These are phyloP conservation scores for Glycine soja DNA, from an alignment of 306 rosid genomes.

Conservation along the genomic window DNA sequence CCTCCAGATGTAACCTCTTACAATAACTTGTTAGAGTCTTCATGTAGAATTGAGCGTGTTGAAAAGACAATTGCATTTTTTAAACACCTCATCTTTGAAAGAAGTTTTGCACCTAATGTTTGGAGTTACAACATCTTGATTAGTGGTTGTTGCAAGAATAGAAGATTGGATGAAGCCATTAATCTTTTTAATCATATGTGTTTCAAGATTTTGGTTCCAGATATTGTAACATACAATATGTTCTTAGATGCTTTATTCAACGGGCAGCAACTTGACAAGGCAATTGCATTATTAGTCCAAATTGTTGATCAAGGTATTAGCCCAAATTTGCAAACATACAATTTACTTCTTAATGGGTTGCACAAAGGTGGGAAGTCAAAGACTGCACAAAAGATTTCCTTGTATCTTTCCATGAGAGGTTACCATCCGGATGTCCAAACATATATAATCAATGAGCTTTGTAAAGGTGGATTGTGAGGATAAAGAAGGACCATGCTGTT, in stretches of 20 bases:
- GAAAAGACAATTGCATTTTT: conserved; percentile 28
- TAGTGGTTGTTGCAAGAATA: conserved; percentile 31
- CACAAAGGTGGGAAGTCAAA: conserved; percentile 24
- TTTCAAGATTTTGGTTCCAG: conserved; percentile 14
- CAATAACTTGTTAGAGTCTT: conserved; percentile 24
- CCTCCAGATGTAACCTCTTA: conserved; percentile 26
- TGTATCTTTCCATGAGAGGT: conserved; percentile 30
- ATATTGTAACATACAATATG: conserved; percentile 24
- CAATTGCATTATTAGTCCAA: neutral
- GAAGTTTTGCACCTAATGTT: conserved; percentile 16
- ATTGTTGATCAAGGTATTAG: neutral
- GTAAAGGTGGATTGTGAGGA: conserved; percentile 6
- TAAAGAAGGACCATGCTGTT: neutral
- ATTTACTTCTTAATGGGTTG: conserved; percentile 28
- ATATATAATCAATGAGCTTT: conserved; percentile 25
- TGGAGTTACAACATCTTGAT: conserved; percentile 38
- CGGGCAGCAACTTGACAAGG: conserved; percentile 23
- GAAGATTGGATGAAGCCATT: conserved; percentile 27
- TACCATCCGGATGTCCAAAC: neutral
- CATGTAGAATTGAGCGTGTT: conserved; percentile 10
- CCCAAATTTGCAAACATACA: conserved; percentile 15
- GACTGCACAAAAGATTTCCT: conserved; percentile 18
- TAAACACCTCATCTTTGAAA: conserved; percentile 18
- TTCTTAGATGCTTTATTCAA: conserved; percentile 25
- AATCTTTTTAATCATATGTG: conserved; percentile 18